Base-by-base conservation (phyloP, 192 early-diverging fungal species). In the Coemansia javaensis region DNA sequence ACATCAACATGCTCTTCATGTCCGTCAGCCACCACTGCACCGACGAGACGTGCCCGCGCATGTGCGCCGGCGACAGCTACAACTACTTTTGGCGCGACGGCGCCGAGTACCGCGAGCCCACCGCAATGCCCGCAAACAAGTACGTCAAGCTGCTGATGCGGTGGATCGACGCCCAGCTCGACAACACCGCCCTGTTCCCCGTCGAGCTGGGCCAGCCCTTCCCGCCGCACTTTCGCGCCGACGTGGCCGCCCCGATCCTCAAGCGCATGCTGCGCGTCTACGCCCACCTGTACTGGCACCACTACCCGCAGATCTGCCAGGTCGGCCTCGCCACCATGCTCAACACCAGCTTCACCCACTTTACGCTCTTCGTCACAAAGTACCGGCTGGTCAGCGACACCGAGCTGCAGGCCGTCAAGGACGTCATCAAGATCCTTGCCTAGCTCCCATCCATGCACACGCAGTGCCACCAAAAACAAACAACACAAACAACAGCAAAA, bases 311-410 rank as follows among this genome's bases (percentile, higher is more conserved):
- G 36, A 79, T 94, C 40, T 81, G 82, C 35, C 79, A 79, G 16
- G 76, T 91, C 25, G 89, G 85, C 6, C 85, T 90, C 37, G 90
- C 88, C 39, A 81, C 86, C n/a, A 87, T 91, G 57, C 75, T 97
- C 40, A 94, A 95, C 69, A 97, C 93, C 15, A 83, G 80, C 50
- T 95, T 94, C 75, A 92, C 91, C 53, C 94, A 97, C 68, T 95
- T 94, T 77, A 81, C 91, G 14, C 72, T 87, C 12, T 95, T 97
- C 74, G 90, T 87, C 45, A 80, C 83, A 47, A 87, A 93, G 68
- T 94, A 91, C 69, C 67, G 81, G 45, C 67, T 95, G 52, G 85
- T 97, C 42, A 62, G 60, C 58, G 59, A 62, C 27, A 56, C 61
- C 18, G 74, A 77, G 51, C 67, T 77, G 36, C 66, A 70, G 47